Evolutionary conservation across 108 stramenopile species (phyloP), one percentile per base, ranked within the genome.

Genomic region (Nitzschia sp.): DNA sequence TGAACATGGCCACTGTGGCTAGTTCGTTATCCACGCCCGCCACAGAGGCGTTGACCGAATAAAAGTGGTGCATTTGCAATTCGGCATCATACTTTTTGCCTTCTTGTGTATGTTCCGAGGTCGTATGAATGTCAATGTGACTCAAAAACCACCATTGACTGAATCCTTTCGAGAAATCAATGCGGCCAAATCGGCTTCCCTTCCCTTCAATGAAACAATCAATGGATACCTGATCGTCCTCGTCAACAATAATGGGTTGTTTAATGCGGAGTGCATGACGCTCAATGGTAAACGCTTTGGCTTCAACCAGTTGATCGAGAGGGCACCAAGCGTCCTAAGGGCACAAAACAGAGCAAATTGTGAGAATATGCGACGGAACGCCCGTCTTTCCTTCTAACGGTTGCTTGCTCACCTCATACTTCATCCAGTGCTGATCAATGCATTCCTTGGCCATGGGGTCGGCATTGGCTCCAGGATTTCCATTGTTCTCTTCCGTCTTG

Each of bases 391-490:
- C 58, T 6, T 4, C 18, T 5, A 25, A 57, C 6, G 11, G 13
- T 8, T 31, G 29, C 62, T 0, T 23, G 54, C 59, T 57, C 27
- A 76, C 78, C 51, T 73, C 66, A 36, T 76, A 79, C 62, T 79
- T 72, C 83, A 84, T 84, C 78, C 78, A 84, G 45, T 84, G 83
- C 26, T 55, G 42, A 64, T 81, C 80, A 33, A 72, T 72, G 38
- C 71, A 72, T 28, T 72, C 71, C 15, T 72, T 72, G 3, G 71
- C 71, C 19, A 46, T 35, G 24, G 62, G 61, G 18, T 62, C 24
- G 3, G 55, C 29, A 64, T 53, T 31, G 18, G 6, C 42, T n/a
- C 61, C 61, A 3, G 61, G 61, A 25, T 62, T 26, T 25, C 61
- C 61, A 26, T 62, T 62, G 61, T 62, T 62, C 25, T 62, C 61